These are phyloP conservation scores for Phytophthora lateralis DNA, from an alignment of 352 stramenopile species.

Conservation along the genomic window DNA sequence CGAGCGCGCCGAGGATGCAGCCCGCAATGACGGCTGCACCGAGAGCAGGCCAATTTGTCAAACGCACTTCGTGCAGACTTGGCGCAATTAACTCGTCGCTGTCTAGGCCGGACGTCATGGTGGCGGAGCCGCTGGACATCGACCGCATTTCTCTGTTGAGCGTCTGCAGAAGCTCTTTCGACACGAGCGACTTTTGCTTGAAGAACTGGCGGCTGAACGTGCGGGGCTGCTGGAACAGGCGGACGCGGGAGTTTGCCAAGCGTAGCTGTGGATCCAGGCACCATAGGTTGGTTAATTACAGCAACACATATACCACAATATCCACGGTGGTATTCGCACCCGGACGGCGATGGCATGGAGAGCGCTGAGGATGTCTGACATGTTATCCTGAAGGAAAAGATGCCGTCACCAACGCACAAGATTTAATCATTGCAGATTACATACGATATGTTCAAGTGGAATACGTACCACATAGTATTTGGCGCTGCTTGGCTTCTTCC, in stretches of 20 bases:
- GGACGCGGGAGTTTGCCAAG: slow-evolving; percentile 22
- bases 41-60: slow-evolving; percentile 33
- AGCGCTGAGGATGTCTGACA: slow-evolving; percentile 54
- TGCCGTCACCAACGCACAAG: neutral
- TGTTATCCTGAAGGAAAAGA: slow-evolving; percentile 43
- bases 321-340: slow-evolving; percentile 29
- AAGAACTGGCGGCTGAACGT: slow-evolving; percentile 33
- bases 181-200: slow-evolving; percentile 24
- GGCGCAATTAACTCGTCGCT: slow-evolving; percentile 13
- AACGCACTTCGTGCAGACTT: slow-evolving; percentile 1
- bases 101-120: slow-evolving; percentile 20
- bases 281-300: neutral
- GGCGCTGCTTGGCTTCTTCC: slow-evolving; percentile 97
- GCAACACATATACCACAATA: neutral
- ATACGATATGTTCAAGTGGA: neutral
- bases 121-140: slow-evolving; percentile 14
- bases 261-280: slow-evolving; percentile 17
- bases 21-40: slow-evolving; percentile 35
- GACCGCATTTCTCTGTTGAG: slow-evolving; percentile 27
- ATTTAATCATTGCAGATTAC: neutral
- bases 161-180: slow-evolving; percentile 29
- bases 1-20: slow-evolving; percentile 37
- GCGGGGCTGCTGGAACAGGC: slow-evolving; percentile 29
- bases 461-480: slow-evolving; percentile 90
- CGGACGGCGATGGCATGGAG: slow-evolving; percentile 59